A percentile compares a stretch with the other conserved stretches of the same genome.
Evolutionary conservation across 2,329 filamentous ascomycete species (phyloP).

Genomic region (Diaporthe citriasiana): DNA sequence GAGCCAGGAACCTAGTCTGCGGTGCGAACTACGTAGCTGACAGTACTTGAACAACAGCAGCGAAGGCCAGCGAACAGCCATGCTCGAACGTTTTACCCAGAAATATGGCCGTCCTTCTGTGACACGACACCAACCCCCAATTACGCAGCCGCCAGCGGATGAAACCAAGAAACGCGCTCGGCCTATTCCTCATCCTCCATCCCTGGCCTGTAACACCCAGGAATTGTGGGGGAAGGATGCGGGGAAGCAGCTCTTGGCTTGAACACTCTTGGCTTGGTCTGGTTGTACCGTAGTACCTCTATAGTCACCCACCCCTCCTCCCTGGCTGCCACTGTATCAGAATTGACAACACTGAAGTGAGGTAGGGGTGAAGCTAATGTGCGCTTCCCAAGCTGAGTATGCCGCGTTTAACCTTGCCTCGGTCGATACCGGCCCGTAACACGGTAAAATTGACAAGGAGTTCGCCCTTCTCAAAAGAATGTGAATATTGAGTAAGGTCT

Average conservation of each 20-base stretch:
- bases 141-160: conserved; percentile 10
- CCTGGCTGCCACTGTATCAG: too few relatives aligned
- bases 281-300: too few relatives aligned
- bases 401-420: too few relatives aligned
- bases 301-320: too few relatives aligned
- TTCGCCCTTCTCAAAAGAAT: too few relatives aligned
- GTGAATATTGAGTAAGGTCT: too few relatives aligned
- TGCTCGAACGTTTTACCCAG: conserved; percentile 7
- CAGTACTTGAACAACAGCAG: not conserved
- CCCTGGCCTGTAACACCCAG: conserved; percentile 25
- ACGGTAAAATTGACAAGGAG: too few relatives aligned
- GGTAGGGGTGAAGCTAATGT: too few relatives aligned
- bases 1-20: not conserved
- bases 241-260: conserved; percentile 14
- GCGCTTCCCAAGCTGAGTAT: too few relatives aligned
- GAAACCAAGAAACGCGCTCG: conserved; percentile 28
- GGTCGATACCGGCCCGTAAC: too few relatives aligned
- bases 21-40: not conserved
- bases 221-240: conserved; percentile 26
- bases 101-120: conserved; percentile 15
- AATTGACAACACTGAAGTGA: too few relatives aligned
- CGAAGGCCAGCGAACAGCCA: not conserved
- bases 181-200: not conserved
- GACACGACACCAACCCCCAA: not conserved
- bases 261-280: not conserved